Percentiles rank a stretch among this genome's conserved stretches.
phyloP scores from a whole-genome alignment of 495 filamentous ascomycete genomes.

The Bryoglossum gracile region DNA sequence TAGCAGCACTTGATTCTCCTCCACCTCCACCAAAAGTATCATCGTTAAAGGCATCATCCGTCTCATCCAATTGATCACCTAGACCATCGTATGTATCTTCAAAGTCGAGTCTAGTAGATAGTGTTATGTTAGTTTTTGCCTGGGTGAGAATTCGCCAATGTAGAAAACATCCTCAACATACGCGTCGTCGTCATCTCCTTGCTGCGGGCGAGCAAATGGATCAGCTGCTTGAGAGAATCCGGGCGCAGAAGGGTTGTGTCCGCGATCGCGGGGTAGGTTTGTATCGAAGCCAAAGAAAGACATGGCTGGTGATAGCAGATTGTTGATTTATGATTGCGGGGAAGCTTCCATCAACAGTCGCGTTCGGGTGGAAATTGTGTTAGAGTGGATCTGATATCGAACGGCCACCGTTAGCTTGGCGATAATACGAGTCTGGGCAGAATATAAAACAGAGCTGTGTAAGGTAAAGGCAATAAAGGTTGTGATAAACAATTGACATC shows the following conservation, averaged over 20 bases:
- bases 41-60: conserved; percentile 92
- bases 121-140: conserved; percentile 32
- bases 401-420: too few species aligned
- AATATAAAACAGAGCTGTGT: conserved; percentile 5
- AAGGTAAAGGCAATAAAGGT: too few species aligned
- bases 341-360: conserved; percentile 4
- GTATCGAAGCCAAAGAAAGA: conserved; percentile 87
- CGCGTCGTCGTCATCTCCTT: conserved; percentile 58
- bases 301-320: too few species aligned
- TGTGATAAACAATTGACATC: too few species aligned
- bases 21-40: conserved; percentile 78
- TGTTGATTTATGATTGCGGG: too few species aligned
- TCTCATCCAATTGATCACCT: conserved; percentile 85
- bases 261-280: conserved; percentile 53
- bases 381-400: too few species aligned
- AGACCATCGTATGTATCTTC: conserved; percentile 98
- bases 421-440: conserved; percentile 2
- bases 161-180: conserved; percentile 39
- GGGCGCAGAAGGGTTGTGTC: conserved; percentile 46
- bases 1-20: conserved; percentile 27
- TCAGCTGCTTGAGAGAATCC: conserved; percentile 83
- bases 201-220: conserved; percentile 78
- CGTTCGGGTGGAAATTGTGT: too few species aligned
- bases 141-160: background rate
- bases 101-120: conserved; percentile 58